phyloP scores from a whole-genome alignment of 164 flowering plant species.

The Liriodendron chinense region DNA sequence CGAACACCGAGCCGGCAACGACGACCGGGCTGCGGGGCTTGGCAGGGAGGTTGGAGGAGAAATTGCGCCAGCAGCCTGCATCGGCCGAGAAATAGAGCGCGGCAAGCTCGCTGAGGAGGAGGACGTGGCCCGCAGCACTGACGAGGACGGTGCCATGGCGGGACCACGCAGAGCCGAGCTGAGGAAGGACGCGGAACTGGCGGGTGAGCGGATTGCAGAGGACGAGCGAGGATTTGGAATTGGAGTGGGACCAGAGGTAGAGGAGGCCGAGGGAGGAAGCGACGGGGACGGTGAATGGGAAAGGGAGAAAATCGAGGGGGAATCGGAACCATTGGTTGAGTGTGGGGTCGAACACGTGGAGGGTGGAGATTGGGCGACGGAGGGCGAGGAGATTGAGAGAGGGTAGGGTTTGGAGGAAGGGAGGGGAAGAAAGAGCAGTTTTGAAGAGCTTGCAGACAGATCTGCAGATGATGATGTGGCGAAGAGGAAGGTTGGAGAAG shows the following conservation, averaged over 20 bases:
- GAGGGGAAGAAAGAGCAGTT: conserved; percentile 47
- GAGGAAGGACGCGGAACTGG: conserved; percentile 52
- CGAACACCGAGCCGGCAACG: conserved; percentile 43
- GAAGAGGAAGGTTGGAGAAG: conserved; percentile 69
- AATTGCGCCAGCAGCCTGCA: conserved; percentile 51
- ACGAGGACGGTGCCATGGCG: conserved; percentile 84
- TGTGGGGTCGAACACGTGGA: conserved; percentile 58
- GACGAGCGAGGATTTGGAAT: conserved; percentile 40
- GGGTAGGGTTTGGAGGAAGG: conserved; percentile 46
- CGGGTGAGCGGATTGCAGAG: conserved; percentile 80
- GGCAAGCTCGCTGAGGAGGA: conserved; percentile 81
- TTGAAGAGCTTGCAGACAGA: conserved; percentile 62
- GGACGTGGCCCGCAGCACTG: conserved; percentile 42
- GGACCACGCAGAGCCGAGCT: conserved; percentile 93
- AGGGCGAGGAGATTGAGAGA: conserved; percentile 51
- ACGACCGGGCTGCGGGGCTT: conserved; percentile 86
- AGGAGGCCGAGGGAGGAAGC: conserved; percentile 45
- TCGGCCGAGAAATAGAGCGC: conserved; percentile 48
- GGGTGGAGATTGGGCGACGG: conserved; percentile 42
- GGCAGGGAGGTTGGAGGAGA: conserved; percentile 72
- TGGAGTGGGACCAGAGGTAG: conserved; percentile 66
- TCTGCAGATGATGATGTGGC: conserved; percentile 58
- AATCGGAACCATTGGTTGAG: conserved; percentile 50
- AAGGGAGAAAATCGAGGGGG: conserved; percentile 61
- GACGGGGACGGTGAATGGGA: conserved; percentile 31